These are phyloP conservation scores for Rutidosis leptorrhynchoides DNA, from an alignment of 129 eudicot species.

Conservation along the genomic window DNA sequence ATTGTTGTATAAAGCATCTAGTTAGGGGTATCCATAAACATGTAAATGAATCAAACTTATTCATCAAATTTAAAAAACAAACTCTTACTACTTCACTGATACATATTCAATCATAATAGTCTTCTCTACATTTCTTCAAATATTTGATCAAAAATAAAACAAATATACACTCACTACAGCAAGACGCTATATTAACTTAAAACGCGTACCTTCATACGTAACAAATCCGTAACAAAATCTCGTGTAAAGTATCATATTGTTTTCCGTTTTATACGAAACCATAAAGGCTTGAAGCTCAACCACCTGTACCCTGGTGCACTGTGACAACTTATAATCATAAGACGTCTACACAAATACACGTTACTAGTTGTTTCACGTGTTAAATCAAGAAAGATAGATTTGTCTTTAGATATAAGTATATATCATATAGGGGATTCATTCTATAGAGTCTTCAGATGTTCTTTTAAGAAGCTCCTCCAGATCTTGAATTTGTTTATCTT, in stretches of 20 bases:
- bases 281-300: slow-evolving; percentile 2
- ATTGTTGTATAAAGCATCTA: not conserved
- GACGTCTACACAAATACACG: not conserved
- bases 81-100: not conserved
- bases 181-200: not conserved
- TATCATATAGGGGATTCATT: not conserved
- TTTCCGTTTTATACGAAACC: not conserved
- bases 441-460: slow-evolving; percentile 30
- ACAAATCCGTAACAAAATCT: slow-evolving; percentile 12
- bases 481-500: slow-evolving; percentile 63
- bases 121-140: slow-evolving; percentile 1
- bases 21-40: not conserved
- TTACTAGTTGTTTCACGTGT: slow-evolving; percentile 4
- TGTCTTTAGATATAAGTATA: slow-evolving; percentile 6
- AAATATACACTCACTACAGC: slow-evolving; percentile 2
- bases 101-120: slow-evolving; percentile 5
- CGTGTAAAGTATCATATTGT: slow-evolving; percentile 13
- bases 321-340: not conserved
- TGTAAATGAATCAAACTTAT: not conserved
- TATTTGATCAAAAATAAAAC: not conserved
- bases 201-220: slow-evolving; percentile 1
- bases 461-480: slow-evolving; percentile 50
- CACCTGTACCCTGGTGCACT: slow-evolving; percentile 7
- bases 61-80: not conserved
- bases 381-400: not conserved